These are phyloP conservation scores for Vitis rotundifolia DNA, from an alignment of 164 flowering plant species.

Conservation along the genomic window DNA sequence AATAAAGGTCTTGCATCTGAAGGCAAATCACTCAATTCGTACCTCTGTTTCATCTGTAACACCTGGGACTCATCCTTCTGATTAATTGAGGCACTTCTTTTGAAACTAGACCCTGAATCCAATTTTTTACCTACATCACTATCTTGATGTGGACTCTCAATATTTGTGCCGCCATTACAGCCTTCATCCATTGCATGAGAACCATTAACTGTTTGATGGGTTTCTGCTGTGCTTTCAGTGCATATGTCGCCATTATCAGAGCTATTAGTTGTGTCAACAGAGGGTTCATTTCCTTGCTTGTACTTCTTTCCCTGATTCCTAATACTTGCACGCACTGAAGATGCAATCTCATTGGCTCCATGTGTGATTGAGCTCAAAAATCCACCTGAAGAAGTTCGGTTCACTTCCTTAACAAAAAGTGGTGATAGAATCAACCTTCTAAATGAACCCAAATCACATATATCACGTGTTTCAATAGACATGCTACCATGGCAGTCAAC, in stretches of 20 bases:
- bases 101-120: conserved; percentile 40
- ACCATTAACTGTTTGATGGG: conserved; percentile 38
- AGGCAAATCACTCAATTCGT: conserved; percentile 79
- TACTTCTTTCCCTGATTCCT: conserved; percentile 74
- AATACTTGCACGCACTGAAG: conserved; percentile 80
- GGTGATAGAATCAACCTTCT: conserved; percentile 89
- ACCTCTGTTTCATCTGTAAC: conserved; percentile 51
- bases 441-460: conserved; percentile 91
- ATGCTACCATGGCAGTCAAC: conserved; percentile 79
- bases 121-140: conserved; percentile 39
- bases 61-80: conserved; percentile 60
- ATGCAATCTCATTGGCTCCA: conserved; percentile 96
- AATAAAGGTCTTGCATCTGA: conserved; percentile 87
- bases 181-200: conserved; percentile 44
- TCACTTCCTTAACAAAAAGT: conserved; percentile 71
- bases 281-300: conserved; percentile 62
- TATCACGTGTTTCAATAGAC: conserved; percentile 80
- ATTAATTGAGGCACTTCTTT: conserved; percentile 41
- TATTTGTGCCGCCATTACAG: conserved; percentile 39
- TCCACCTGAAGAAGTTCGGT: conserved; percentile 47
- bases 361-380: conserved; percentile 89
- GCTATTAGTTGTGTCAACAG: conserved; percentile 53
- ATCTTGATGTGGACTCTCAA: conserved; percentile 24
- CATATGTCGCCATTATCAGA: conserved; percentile 44
- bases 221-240: conserved; percentile 54